Conservation (phyloP, 2,329 filamentous ascomycete species). For the Clarireedia homoeocarpa region DNA sequence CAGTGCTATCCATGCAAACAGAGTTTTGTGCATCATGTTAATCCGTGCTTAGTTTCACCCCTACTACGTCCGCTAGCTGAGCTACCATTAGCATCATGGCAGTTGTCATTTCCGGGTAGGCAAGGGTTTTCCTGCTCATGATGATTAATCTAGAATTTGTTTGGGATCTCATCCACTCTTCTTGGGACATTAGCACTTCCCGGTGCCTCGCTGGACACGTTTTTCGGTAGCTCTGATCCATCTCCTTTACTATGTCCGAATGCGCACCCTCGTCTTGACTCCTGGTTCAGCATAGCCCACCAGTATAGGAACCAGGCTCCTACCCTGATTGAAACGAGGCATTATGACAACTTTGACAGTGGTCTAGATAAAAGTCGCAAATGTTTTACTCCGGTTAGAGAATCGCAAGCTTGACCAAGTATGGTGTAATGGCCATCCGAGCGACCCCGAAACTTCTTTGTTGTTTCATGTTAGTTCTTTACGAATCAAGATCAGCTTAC, state of each 20-base stretch:
- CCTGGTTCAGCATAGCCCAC: no score
- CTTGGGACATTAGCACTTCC: not conserved
- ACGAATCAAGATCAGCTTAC: not conserved
- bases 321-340: not conserved
- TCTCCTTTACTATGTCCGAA: not conserved
- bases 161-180: not conserved
- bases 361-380: not conserved
- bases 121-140: not conserved
- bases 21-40: not conserved
- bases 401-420: not conserved
- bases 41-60: constrained; percentile 4
- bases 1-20: not conserved
- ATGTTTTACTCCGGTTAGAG: not conserved
- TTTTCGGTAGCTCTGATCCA: not conserved
- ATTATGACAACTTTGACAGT: not conserved
- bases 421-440: not conserved
- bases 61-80: not conserved
- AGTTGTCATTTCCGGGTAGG: not conserved
- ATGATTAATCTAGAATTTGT: not conserved
- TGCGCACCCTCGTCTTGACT: not conserved
- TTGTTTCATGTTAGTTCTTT: not conserved
- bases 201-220: not conserved
- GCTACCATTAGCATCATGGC: not conserved
- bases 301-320: no score
- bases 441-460: not conserved